These are phyloP conservation scores for Colletotrichum aenigma DNA, from an alignment of 2,329 filamentous ascomycete genomes.

Conservation along the genomic window DNA sequence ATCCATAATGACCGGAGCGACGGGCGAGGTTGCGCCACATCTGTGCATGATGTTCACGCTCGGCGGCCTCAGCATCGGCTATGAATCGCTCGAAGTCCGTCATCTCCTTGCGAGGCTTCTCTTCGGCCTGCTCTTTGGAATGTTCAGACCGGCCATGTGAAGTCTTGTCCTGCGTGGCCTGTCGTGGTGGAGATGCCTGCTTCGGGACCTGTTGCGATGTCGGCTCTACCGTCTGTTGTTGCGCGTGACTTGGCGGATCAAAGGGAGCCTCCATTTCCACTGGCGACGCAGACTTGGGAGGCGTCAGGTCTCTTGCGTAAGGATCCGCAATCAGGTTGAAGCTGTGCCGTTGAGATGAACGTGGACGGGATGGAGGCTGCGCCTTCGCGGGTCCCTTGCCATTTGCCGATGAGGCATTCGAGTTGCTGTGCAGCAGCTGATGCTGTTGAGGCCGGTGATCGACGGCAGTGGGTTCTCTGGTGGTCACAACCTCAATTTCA, in stretches of 20 bases:
- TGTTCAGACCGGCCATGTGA: background rate
- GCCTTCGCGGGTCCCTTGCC: background rate
- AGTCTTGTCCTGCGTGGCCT: background rate
- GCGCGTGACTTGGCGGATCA: background rate
- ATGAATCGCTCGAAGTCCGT: conserved; percentile 32
- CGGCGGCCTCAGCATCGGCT: conserved; percentile 27
- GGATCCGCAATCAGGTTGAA: conserved; percentile 14
- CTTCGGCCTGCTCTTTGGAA: background rate
- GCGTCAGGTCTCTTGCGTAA: conserved; percentile 12
- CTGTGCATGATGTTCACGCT: conserved; percentile 25
- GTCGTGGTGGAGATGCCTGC: background rate
- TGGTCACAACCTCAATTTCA: conserved; percentile 8
- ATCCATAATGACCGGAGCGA: conserved; percentile 15
- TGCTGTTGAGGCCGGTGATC: conserved; percentile 3
- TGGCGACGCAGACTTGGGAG: conserved; percentile 8
- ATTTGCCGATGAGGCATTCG: background rate
- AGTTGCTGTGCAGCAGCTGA: background rate
- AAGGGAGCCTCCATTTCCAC: conserved; percentile 14
- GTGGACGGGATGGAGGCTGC: conserved; percentile 1
- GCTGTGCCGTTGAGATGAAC: conserved; percentile 4
- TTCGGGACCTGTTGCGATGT: background rate
- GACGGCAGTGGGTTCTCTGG: background rate
- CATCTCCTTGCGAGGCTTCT: background rate
- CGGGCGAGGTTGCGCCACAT: conserved; percentile 24
- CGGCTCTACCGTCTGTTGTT: background rate